phyloP scores from a whole-genome alignment of 495 filamentous ascomycete species.

The Aspergillus sclerotioniger region DNA sequence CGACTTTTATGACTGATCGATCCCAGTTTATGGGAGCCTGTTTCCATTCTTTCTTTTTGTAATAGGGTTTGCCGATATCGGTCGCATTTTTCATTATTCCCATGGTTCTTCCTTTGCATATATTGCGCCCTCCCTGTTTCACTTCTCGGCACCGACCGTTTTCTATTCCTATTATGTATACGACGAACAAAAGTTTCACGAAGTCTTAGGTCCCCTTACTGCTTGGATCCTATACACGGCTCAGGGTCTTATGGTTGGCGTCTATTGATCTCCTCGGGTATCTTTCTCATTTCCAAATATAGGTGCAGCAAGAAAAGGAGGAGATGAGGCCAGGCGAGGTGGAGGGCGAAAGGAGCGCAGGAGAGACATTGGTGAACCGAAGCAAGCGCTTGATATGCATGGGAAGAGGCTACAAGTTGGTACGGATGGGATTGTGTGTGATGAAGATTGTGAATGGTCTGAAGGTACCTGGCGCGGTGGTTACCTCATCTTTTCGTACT shows the following conservation, averaged over 20 bases:
- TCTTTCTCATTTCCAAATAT: constrained; percentile 28
- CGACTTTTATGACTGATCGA: constrained; percentile 21
- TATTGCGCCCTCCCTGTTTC: constrained; percentile 35
- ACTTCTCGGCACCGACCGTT: constrained; percentile 24
- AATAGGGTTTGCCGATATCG: constrained; percentile 33
- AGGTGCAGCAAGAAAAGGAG: constrained; percentile 28
- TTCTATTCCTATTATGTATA: constrained; percentile 41
- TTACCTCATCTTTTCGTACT: constrained; percentile 25
- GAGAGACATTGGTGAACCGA: constrained; percentile 25
- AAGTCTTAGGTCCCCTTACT: constrained; percentile 32
- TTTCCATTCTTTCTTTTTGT: constrained; percentile 27
- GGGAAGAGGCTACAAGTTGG: constrained; percentile 26
- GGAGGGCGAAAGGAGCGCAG: constrained; percentile 25
- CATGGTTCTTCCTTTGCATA: constrained; percentile 44
- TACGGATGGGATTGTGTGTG: constrained; percentile 25
- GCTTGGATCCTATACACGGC: constrained; percentile 31
- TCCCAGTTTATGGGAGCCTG: constrained; percentile 23
- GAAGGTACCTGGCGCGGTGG: constrained; percentile 23
- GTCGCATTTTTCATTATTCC: constrained; percentile 24
- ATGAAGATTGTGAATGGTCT: constrained; percentile 22
- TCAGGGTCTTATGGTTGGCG: constrained; percentile 47
- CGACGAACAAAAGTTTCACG: constrained; percentile 46
- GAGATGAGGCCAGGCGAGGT: constrained; percentile 27
- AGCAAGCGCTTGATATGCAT: constrained; percentile 23
- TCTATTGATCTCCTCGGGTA: constrained; percentile 42